Base-by-base conservation (phyloP, 805 yeast genomes). In the Saccharomyces cerevisiae region DNA sequence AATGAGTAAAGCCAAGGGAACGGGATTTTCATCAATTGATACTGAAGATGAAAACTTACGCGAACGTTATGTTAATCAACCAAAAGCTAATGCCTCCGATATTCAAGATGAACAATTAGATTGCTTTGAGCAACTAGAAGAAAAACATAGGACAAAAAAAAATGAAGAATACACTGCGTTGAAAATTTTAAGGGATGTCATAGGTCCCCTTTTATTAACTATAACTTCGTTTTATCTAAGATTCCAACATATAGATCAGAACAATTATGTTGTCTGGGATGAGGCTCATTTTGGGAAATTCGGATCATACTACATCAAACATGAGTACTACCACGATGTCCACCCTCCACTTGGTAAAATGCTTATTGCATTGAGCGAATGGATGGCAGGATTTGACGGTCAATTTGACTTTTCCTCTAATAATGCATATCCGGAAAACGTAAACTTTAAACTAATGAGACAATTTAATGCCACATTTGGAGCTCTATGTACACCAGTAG, bases 211-310 rank as follows among this genome's bases (percentile, higher is more conserved):
- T 3, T 49, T 83, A 24, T 78, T 91, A 65, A 90, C 97, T 0
- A 55, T 78, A 1, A 59, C 85, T 21, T 83, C 94, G 9, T 86
- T 91, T 62, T 79, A 78, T 57, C 78, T 89, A 46, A 81, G 98
- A 62, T 81, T 90, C 70, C 84, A 87, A 73, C 76, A 79, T 57
- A 85, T 92, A 61, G 86, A 87, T 53, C 75, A 79, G 54, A 87
- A 89, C 57, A 76, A 79, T 54, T 76, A 79, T 53, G 97, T 94
- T 30, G 94, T 94, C 49, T 91, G 97, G 97, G 97, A 90, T 73
- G 97, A 90, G 69, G 97, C 97, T 46, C 97, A 91, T 74, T 92
- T 92, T 70, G 99, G 97, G 51, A 94, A 92, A 70, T 92, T 92
- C 69, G 98, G 97, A 31, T 85, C 96, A 11, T 85, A 89, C 69